phyloP scores from a whole-genome alignment of 2,329 filamentous ascomycete genomes.

The Pseudogymnoascus sp. region DNA sequence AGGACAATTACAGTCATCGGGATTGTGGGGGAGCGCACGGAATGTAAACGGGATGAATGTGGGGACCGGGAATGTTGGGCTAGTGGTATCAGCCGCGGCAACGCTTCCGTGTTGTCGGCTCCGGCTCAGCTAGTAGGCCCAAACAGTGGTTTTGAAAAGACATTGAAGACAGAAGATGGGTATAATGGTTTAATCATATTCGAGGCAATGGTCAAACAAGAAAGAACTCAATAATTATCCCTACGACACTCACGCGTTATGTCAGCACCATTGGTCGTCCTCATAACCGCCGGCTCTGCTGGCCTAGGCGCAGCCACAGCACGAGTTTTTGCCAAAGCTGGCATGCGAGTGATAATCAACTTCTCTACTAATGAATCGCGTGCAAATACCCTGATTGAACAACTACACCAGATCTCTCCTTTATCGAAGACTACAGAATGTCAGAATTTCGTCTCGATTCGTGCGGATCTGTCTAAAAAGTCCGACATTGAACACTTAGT shows the following conservation, averaged over 20 bases:
- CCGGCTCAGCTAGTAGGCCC: neutral
- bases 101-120: neutral
- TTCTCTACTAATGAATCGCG: constrained; percentile 54
- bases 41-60: neutral
- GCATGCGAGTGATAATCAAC: constrained; percentile 64
- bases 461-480: constrained; percentile 57
- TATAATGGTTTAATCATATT: neutral
- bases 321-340: constrained; percentile 57
- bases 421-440: constrained; percentile 32
- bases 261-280: constrained; percentile 23
- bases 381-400: constrained; percentile 48
- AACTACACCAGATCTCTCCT: constrained; percentile 42
- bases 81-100: neutral
- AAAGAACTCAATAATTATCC: neutral
- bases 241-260: neutral
- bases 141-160: neutral
- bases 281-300: constrained; percentile 47
- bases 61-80: neutral
- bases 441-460: constrained; percentile 40
- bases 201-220: neutral
- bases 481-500: constrained; percentile 52
- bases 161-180: neutral
- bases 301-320: constrained; percentile 64
- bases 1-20: neutral
- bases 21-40: neutral